Base-by-base conservation (phyloP, 1,284 basidiomycete species). In the Melanopsichium pennsylvanicum region DNA sequence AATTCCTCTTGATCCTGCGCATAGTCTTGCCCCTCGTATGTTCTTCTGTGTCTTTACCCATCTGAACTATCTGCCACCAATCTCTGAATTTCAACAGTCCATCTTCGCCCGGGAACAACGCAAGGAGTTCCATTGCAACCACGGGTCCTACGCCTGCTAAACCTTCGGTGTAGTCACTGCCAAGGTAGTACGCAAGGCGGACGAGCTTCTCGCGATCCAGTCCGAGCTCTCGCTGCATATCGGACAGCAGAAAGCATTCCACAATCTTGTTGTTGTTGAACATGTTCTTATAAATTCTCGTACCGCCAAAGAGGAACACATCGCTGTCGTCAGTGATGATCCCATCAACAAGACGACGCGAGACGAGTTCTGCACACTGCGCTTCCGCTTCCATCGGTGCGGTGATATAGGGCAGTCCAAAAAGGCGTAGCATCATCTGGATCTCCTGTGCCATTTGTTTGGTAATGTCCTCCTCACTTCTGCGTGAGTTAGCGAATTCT, bases 271-370 rank as follows among this genome's bases (percentile, higher is more conserved):
- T 91, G 83, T 97, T 93, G 82, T 97, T 97, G 85, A 99, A 99
- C 90, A 99, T 96, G 82, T 99, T 97, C 83, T 96, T 96, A 86
- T 91, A 97, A 36, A 98, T 92, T 23, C 92, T 88, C 57, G 86
- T 84, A 15, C 91, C 95, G 26, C 96, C 95, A 72, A 99, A 99
- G 38, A 98, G 88, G 82, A 99, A 99, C 29, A 98, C 93, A 77
- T 99, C 96, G 15, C 93, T 96, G 82, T 99, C 96, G 82, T 99
- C 96, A 0, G 96, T 99, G 81, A 99, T 98, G 69, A 98, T 90
- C 0, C 96, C 96, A 74, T 98, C 93, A 31, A 97, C 95, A 22
- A 98, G 86, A 3, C 88, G 87, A 7, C 95, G 85, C 12, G 87
- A 84, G 4, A 93, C 89, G 10, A 99, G 88, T 72, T 93, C 89